Evolutionary conservation across 306 rosid species (phyloP), one percentile per base, ranked within the genome.

Genomic region (Gynostemma pentaphyllum): DNA sequence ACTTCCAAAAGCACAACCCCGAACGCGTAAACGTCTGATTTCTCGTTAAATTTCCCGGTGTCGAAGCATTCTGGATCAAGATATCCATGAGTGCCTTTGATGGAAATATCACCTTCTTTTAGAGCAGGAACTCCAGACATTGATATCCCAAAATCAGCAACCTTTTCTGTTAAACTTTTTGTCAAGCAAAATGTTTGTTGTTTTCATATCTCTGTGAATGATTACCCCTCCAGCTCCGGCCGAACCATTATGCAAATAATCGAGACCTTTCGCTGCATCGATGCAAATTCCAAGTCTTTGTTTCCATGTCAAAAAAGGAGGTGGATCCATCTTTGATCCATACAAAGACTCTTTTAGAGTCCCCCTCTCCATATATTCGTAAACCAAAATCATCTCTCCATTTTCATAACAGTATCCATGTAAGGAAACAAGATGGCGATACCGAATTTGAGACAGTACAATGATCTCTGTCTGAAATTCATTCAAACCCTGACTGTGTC

Each of bases 311-410:
- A 70, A 27, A 26, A 44, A 40, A 37, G 7, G 52, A 16, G 1
- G 21, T 4, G 29, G 9, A 2, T 13, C 12, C 13, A 4, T 2
- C 40, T n/a, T 18, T 15, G 68, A 24, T 26, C 30, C 30, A 10
- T 70, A 63, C 6, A 70, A 68, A 36, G 26, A 40, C 3, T 70
- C 64, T 42, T 44, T 70, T 4, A 70, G 37, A 47, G 69, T 41
- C 9, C 69, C 69, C 4, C 16, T 64, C 29, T 63, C 69, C 75
- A 70, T 70, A 21, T 62, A 70, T 10, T 70, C 64, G 2, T 62
- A 70, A 40, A 70, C 75, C 27, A 62, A 16, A 6, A 70, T 70
- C 64, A 50, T 70, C 55, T 63, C 69, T 27, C 23, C 12, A 2
- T 4, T 13, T 21, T 70, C 56, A 13, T 40, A 64, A 0, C 68